These are phyloP conservation scores for Ustilago sp. DNA, from an alignment of 1,284 basidiomycete species.

Conservation along the genomic window DNA sequence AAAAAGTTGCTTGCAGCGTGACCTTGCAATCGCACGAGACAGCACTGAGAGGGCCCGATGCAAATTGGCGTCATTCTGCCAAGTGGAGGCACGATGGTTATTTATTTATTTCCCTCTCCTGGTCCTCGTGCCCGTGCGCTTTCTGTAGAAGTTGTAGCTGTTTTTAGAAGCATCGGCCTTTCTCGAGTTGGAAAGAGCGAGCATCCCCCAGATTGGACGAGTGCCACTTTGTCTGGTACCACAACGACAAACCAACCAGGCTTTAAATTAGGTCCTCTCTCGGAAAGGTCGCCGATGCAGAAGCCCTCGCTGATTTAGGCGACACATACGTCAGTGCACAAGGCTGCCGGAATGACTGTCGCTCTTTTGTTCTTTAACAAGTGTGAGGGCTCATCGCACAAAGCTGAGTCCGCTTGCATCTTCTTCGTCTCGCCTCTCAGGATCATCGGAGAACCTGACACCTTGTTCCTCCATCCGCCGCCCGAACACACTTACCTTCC, in stretches of 20 bases:
- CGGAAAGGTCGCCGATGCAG: not conserved
- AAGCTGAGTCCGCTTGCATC: conserved; percentile 41
- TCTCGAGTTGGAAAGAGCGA: not conserved
- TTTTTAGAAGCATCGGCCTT: conserved; percentile 24
- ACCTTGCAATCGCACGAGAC: conserved; percentile 12
- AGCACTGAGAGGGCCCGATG: conserved; percentile 7
- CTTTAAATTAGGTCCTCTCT: not conserved
- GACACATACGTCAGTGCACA: conserved; percentile 38
- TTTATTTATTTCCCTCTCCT: not conserved
- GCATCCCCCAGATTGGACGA: not conserved
- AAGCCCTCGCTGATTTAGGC: conserved; percentile 1
- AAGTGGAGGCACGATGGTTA: conserved; percentile 22
- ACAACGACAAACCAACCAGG: not conserved
- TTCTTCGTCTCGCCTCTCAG: not conserved
- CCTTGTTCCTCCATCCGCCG: not conserved
- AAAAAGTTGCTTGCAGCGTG: not conserved
- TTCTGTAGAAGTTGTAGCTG: not conserved
- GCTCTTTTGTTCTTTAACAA: not conserved
- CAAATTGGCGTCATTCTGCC: conserved; percentile 34
- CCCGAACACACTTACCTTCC: not conserved
- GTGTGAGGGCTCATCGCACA: not conserved
- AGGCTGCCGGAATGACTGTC: conserved; percentile 18
- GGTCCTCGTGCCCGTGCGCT: not conserved
- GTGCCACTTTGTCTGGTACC: not conserved
- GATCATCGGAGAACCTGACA: too few species aligned